Conservation (phyloP, 305 asterid species). For the Fraxinus albicans region DNA sequence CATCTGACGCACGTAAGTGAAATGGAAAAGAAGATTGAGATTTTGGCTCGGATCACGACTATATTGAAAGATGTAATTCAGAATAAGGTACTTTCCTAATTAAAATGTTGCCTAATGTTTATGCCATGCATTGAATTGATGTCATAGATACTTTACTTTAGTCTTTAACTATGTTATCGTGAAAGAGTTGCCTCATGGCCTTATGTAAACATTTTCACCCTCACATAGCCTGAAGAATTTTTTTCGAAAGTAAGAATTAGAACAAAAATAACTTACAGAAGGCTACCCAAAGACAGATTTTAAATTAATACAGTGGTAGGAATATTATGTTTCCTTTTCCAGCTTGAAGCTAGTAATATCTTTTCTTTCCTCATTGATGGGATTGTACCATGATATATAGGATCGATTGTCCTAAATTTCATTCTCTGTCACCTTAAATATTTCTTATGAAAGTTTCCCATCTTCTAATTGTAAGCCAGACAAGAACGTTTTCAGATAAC, state of each 20-base stretch:
- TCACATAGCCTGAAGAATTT: neutral
- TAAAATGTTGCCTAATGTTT: conserved; percentile 8
- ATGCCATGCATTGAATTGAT: neutral
- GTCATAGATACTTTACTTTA: neutral
- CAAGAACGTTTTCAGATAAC: neutral
- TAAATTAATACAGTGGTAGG: neutral
- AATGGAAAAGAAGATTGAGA: conserved; percentile 94
- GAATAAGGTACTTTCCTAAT: conserved; percentile 62
- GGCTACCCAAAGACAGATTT: neutral
- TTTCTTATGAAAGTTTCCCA: neutral
- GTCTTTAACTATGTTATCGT: neutral
- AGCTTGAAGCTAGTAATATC: neutral
- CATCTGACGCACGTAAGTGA: conserved; percentile 89
- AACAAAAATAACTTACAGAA: neutral
- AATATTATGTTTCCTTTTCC: neutral
- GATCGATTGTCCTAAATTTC: neutral
- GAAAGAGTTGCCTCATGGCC: neutral
- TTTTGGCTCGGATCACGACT: conserved; percentile 77
- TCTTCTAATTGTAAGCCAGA: neutral
- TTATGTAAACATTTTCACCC: neutral
- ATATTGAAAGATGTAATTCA: conserved; percentile 90
- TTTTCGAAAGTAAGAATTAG: neutral
- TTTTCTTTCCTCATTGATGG: neutral
- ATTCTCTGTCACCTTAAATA: neutral
- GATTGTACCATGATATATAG: neutral